Conservation (phyloP, 2,329 filamentous ascomycete species). For the Fusarium protoensiforme region DNA sequence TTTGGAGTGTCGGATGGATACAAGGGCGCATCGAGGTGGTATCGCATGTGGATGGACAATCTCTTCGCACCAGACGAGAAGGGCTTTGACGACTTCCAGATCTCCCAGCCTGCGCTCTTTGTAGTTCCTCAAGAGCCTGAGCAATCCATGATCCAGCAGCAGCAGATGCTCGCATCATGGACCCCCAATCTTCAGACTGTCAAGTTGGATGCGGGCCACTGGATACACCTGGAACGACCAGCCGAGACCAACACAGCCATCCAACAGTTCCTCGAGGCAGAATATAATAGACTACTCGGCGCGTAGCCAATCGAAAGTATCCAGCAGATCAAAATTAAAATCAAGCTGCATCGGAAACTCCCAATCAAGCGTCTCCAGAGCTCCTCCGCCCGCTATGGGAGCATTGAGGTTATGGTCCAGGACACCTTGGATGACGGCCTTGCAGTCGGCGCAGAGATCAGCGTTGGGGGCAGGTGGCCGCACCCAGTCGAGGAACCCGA, state of each 20-base stretch:
- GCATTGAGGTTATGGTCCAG: slow-evolving; percentile 61
- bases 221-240: slow-evolving; percentile 46
- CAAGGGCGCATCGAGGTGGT: slow-evolving; percentile 46
- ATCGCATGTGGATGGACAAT: slow-evolving; percentile 47
- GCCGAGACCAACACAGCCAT: slow-evolving; percentile 39
- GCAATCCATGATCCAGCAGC: slow-evolving; percentile 34
- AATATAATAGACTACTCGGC: slow-evolving; percentile 16
- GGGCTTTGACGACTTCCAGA: slow-evolving; percentile 24
- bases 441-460: slow-evolving; percentile 58
- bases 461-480: slow-evolving; percentile 60
- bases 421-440: slow-evolving; percentile 61
- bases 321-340: slow-evolving; percentile 61
- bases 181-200: slow-evolving; percentile 50
- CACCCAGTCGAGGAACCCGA: slow-evolving; percentile 64
- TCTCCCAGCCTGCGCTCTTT: slow-evolving; percentile 38
- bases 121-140: slow-evolving; percentile 32
- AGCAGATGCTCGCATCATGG: slow-evolving; percentile 43
- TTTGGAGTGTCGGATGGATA: slow-evolving; percentile 42
- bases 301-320: slow-evolving; percentile 61
- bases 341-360: slow-evolving; percentile 45
- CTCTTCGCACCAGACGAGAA: slow-evolving; percentile 41
- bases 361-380: slow-evolving; percentile 48
- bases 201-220: slow-evolving; percentile 49
- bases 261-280: slow-evolving; percentile 23
- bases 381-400: slow-evolving; percentile 35